Evolutionary conservation across 768 basidiomycete genomes (phyloP), one percentile per base, ranked within the genome.

Genomic region (Rubroboletus pulcherrimus): DNA sequence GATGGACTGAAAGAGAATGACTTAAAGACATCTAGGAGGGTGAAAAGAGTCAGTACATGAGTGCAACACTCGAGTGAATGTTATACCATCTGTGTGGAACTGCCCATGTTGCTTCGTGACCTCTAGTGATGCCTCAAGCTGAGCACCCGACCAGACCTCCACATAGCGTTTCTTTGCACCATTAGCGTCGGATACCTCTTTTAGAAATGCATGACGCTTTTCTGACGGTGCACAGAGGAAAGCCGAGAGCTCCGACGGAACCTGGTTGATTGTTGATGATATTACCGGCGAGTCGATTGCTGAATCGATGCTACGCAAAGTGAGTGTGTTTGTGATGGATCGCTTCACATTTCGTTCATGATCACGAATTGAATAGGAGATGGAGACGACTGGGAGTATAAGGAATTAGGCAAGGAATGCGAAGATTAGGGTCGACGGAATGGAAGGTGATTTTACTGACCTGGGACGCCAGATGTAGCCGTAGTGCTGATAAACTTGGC

Each of bases 81-180:
- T 6, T 0, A 54, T 56, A 84, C 87, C 84, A 59, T 89, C 86
- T 5, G 78, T 72, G 60, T 85, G 85, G 59, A 86, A 87, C 10
- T 77, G 74, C 0, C 78, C 81, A 55, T 88, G 85, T 5, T 63
- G 61, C 29, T 82, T 77, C 1, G 84, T 81, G 17, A 87, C 84
- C 35, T 87, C 82, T 31, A 79, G 62, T 0, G 77, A 78, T 0
- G 71, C 73, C 48, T 80, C 76, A 1, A 84, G 65, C 9, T 66
- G 59, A 30, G 75, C 71, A 0, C 73, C 75, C 0, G 67, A 62
- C 84, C 85, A 87, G 14, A 89, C 69, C 65, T 89, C 87, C 0
- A 88, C 76, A 50, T 75, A 80, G 34, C 84, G 76, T 57, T 76
- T 81, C 56, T 77, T 74, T 30, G 48, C 37, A 33, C 54, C 63